A percentile compares a stretch with the other conserved stretches of the same genome.
phyloP scores from a whole-genome alignment of 768 basidiomycete genomes.

The Agaricus bisporus region DNA sequence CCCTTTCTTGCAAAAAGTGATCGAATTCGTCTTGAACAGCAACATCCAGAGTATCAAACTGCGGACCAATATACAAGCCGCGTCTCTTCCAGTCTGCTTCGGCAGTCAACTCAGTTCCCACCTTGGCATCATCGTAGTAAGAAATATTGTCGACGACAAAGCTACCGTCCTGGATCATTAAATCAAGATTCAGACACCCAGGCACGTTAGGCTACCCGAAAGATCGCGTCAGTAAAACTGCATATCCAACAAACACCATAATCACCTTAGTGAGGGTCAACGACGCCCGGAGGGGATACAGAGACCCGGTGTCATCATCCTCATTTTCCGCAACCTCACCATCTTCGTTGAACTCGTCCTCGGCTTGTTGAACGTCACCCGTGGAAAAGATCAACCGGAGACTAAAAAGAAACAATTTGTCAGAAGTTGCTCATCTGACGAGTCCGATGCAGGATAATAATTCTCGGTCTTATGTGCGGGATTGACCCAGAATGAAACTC shows the following conservation, averaged over 20 bases:
- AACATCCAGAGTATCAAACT: constrained; percentile 89
- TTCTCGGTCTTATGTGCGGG: not conserved
- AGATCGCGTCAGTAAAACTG: not conserved
- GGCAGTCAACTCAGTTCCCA: constrained; percentile 73
- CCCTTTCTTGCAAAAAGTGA: constrained; percentile 83
- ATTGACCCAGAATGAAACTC: not conserved
- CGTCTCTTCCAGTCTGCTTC: constrained; percentile 94
- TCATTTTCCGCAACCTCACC: constrained; percentile 22
- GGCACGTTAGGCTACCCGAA: constrained; percentile 35
- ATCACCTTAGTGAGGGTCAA: constrained; percentile 81
- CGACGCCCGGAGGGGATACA: constrained; percentile 71
- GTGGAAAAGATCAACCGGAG: constrained; percentile 91
- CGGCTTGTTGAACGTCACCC: constrained; percentile 65
- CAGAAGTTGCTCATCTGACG: not conserved
- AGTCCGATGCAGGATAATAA: not conserved
- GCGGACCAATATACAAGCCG: constrained; percentile 88
- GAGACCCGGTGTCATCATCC: constrained; percentile 12
- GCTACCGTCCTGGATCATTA: constrained; percentile 69
- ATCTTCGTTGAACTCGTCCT: constrained; percentile 22
- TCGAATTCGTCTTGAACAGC: constrained; percentile 89
- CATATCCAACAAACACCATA: not conserved
- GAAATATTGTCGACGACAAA: constrained; percentile 90
- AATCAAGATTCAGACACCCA: constrained; percentile 75
- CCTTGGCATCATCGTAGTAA: constrained; percentile 66
- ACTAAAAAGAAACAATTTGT: constrained; percentile 30